A percentile compares a stretch with the other conserved stretches of the same genome.
Evolutionary conservation across 129 eudicot genomes (phyloP).

Genomic region (Arctium minus): DNA sequence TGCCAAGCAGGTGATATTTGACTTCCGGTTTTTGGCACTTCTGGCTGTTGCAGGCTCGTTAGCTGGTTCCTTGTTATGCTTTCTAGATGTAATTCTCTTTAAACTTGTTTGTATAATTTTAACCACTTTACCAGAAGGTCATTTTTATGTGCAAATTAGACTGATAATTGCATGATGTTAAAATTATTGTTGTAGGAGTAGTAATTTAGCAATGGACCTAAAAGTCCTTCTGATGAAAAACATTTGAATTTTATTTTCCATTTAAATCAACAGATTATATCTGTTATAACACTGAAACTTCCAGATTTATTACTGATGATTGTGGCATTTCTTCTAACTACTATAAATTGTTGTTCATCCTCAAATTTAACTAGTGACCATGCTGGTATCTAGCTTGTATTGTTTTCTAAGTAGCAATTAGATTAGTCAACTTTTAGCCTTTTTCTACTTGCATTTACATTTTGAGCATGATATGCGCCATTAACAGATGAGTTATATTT

Average conservation of each 20-base stretch:
- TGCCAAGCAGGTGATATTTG: constrained; percentile 62
- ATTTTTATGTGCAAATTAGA: background rate
- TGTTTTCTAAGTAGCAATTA: background rate
- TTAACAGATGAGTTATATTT: background rate
- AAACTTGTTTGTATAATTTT: background rate
- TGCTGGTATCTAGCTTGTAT: background rate
- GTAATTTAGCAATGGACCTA: background rate
- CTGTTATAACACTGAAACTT: background rate
- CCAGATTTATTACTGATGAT: background rate
- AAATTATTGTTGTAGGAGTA: background rate
- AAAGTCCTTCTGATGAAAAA: background rate
- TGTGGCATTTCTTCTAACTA: background rate
- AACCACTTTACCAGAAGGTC: background rate
- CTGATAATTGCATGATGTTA: background rate
- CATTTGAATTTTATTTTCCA: background rate
- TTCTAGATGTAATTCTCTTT: constrained; percentile 60
- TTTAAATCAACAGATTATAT: background rate
- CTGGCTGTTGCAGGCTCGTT: constrained; percentile 87
- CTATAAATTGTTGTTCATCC: background rate
- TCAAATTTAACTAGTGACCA: background rate
- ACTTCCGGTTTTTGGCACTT: constrained; percentile 90
- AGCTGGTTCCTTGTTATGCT: constrained; percentile 93
- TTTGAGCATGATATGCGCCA: background rate
- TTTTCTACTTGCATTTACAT: background rate
- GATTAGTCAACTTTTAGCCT: background rate